These are phyloP conservation scores for Pleurotus djamor DNA, from an alignment of 768 basidiomycete genomes.

Conservation along the genomic window DNA sequence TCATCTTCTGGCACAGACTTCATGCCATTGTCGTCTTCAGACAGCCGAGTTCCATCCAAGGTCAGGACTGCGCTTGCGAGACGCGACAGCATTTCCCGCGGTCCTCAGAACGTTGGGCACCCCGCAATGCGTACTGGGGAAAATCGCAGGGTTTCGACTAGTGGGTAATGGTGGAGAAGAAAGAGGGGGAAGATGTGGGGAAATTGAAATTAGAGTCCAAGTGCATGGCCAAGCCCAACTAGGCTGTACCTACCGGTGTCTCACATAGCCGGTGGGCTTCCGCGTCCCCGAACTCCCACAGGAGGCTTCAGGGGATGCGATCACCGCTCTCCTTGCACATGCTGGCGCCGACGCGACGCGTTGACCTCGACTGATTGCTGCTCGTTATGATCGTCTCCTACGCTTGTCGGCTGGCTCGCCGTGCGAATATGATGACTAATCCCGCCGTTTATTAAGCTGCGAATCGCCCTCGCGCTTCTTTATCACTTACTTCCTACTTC, in stretches of 20 bases:
- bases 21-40: not conserved
- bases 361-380: too few species aligned
- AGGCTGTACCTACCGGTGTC: not conserved
- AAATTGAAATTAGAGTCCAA: not conserved
- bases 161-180: not conserved
- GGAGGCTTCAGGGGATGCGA: not conserved
- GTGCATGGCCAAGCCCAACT: not conserved
- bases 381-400: too few species aligned
- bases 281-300: not conserved
- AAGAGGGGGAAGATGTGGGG: not conserved
- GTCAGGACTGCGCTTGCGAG: slow-evolving; percentile 3
- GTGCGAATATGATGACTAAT: not conserved
- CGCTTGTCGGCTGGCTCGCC: too few species aligned
- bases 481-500: not conserved
- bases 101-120: not conserved
- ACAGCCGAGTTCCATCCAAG: not conserved
- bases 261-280: not conserved
- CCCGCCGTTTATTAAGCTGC: not conserved
- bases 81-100: slow-evolving; percentile 1
- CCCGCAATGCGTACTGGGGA: not conserved
- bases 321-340: not conserved
- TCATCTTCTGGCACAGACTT: slow-evolving; percentile 15
- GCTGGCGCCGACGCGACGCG: too few species aligned
- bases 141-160: not conserved
- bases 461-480: not conserved